Percentiles rank a stretch among this genome's conserved stretches.
Conservation (phyloP, 805 yeast genomes). For the Candida awuae region DNA sequence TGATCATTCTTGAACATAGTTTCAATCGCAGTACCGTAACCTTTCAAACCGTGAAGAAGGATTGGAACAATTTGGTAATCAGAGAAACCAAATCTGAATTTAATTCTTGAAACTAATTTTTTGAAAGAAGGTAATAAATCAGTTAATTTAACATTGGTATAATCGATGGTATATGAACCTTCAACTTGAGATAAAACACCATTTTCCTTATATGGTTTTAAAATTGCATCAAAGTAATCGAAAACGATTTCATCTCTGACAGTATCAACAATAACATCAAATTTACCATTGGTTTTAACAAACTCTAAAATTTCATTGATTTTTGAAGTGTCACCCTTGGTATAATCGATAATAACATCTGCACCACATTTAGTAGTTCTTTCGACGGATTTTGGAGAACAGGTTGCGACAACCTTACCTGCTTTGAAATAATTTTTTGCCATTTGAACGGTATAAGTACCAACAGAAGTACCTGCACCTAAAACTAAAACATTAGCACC, state of each 20-base stretch:
- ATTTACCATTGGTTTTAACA: conserved; percentile 35
- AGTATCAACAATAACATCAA: conserved; percentile 59
- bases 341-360: conserved; percentile 50
- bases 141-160: conserved; percentile 19
- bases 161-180: conserved; percentile 46
- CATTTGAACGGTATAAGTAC: conserved; percentile 47
- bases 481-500: conserved; percentile 47
- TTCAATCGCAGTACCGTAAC: conserved; percentile 27
- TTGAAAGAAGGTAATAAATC: conserved; percentile 25
- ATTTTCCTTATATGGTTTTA: conserved; percentile 40
- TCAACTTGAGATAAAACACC: conserved; percentile 45
- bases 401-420: conserved; percentile 44
- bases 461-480: conserved; percentile 73
- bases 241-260: conserved; percentile 48
- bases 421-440: conserved; percentile 43
- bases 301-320: conserved; percentile 30
- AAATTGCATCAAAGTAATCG: conserved; percentile 27
- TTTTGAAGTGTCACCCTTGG: conserved; percentile 31
- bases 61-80: conserved; percentile 1
- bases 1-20: conserved; percentile 40
- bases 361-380: conserved; percentile 39
- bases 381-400: conserved; percentile 32
- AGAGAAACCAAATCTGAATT: background rate
- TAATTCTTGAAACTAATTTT: too few relatives aligned
- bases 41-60: conserved; percentile 6